phyloP scores from a whole-genome alignment of 345 rosid genomes.

The Brassica carinata region DNA sequence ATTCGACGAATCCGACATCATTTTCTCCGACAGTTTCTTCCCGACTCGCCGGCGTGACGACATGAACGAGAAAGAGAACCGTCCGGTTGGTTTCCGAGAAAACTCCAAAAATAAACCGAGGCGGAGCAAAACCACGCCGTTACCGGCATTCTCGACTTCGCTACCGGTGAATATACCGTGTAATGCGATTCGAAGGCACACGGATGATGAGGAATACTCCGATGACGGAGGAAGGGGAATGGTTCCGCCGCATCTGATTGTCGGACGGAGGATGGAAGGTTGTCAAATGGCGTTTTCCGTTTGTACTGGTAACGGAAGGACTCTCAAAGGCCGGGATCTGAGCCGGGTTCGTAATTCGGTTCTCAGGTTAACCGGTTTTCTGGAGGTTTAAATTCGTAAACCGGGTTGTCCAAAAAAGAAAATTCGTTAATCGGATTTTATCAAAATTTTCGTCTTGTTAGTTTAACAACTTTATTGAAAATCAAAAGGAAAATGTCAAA shows the following conservation, averaged over 20 bases:
- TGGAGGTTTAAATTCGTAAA: conserved; percentile 52
- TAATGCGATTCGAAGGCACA: conserved; percentile 1
- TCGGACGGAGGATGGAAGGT: conserved; percentile 49
- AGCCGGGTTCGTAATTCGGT: conserved; percentile 80
- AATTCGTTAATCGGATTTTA: background rate
- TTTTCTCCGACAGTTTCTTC: conserved; percentile 42
- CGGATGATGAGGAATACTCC: conserved; percentile 31
- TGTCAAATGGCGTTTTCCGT: conserved; percentile 77
- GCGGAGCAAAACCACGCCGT: conserved; percentile 18
- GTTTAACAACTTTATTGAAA: conserved; percentile 14
- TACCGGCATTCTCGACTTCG: conserved; percentile 24
- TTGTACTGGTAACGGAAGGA: conserved; percentile 80
- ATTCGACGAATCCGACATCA: conserved; percentile 57
- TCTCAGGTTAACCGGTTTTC: conserved; percentile 82
- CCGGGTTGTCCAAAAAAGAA: background rate
- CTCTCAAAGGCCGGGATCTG: conserved; percentile 81
- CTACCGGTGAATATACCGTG: conserved; percentile 45
- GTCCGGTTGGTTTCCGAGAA: conserved; percentile 23
- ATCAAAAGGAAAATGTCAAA: conserved; percentile 29
- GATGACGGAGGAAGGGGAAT: conserved; percentile 36
- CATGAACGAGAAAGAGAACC: conserved; percentile 30
- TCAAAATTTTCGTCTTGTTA: background rate
- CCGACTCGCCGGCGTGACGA: conserved; percentile 3
- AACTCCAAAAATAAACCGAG: conserved; percentile 16
- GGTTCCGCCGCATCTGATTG: conserved; percentile 47